Percentiles rank a stretch among this genome's conserved stretches.
Conservation (phyloP, 495 filamentous ascomycete species). For the Podospora pseudoanserina region DNA sequence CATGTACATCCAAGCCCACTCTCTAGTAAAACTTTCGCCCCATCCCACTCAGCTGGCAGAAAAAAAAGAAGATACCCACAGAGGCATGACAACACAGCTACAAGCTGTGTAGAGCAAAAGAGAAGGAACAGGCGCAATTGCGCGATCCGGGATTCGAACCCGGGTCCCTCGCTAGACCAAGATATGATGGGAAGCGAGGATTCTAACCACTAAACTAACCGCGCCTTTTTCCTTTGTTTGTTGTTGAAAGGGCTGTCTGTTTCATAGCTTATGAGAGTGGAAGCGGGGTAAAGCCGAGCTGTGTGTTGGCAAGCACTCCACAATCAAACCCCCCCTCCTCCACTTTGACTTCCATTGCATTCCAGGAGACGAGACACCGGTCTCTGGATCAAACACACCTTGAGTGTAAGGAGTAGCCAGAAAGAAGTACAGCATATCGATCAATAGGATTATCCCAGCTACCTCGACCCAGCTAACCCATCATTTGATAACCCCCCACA, state of each 20-base stretch:
- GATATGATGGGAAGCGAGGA: constrained; percentile 25
- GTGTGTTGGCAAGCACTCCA: neutral
- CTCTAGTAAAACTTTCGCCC: no score
- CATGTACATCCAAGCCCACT: no score
- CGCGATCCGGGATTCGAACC: constrained; percentile 29
- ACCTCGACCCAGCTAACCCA: neutral
- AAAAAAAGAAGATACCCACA: no score
- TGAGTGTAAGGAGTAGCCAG: no score
- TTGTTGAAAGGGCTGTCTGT: neutral
- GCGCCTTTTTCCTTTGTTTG: constrained; percentile 15
- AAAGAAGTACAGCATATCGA: neutral
- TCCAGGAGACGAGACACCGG: neutral
- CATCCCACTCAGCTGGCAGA: no score
- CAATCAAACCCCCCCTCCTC: neutral
- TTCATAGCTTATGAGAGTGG: neutral
- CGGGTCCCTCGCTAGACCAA: constrained; percentile 25
- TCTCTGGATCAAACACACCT: neutral
- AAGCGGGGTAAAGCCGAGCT: constrained; percentile 1
- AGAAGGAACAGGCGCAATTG: constrained; percentile 14
- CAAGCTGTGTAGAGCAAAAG: neutral
- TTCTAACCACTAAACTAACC: constrained; percentile 30
- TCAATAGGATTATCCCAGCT: neutral
- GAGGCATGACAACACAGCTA: neutral
- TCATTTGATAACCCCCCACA: neutral
- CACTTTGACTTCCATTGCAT: neutral